These are phyloP conservation scores for Aspergillus luchuensis DNA, from an alignment of 2,329 filamentous ascomycete genomes.

Conservation along the genomic window DNA sequence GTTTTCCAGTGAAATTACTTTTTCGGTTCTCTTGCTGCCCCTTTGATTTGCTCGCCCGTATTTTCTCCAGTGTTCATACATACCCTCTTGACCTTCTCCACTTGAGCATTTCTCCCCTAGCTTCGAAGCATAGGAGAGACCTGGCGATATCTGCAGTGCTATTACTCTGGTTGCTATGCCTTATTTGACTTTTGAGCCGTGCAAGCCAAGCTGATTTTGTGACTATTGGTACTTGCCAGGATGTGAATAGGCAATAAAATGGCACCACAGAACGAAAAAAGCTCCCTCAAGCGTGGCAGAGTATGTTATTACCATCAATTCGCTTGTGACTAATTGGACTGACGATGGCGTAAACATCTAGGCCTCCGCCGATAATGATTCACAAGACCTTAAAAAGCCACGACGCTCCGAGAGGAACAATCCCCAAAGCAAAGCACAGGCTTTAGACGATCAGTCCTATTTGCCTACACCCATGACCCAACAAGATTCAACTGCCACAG, in stretches of 20 bases:
- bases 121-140: neutral
- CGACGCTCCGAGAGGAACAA: constrained; percentile 74
- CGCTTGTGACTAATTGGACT: constrained; percentile 16
- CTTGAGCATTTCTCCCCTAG: neutral
- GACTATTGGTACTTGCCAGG: neutral
- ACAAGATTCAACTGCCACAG: constrained; percentile 63
- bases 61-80: neutral
- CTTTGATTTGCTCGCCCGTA: neutral
- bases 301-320: constrained; percentile 49
- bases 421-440: constrained; percentile 56
- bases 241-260: constrained; percentile 26
- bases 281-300: constrained; percentile 78
- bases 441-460: constrained; percentile 66
- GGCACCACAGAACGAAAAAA: constrained; percentile 66
- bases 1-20: neutral
- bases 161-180: neutral
- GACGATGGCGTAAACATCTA: constrained; percentile 44
- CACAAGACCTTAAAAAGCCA: constrained; percentile 74
- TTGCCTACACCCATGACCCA: constrained; percentile 81
- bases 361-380: constrained; percentile 66
- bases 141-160: neutral
- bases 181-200: neutral
- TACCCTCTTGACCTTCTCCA: neutral
- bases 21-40: neutral
- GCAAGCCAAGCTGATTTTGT: neutral